Evolutionary conservation across 2,329 filamentous ascomycete species (phyloP), one percentile per base, ranked within the genome.

Genomic region (Ascochyta rabiei): DNA sequence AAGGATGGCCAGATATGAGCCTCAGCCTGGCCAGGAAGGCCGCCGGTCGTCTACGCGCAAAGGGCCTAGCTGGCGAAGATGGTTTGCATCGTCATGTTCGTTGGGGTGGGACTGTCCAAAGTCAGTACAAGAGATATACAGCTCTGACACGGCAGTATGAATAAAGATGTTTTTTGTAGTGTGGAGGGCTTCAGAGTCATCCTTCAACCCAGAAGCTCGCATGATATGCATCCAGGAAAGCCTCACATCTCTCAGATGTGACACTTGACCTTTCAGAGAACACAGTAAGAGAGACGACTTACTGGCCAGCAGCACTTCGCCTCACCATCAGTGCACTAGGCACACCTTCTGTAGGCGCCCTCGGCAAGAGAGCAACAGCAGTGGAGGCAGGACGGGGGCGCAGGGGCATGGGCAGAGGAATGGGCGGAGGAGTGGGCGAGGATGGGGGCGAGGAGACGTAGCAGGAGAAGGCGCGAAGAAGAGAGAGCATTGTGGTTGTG

Each of bases 301-400:
- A 44, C 48, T 44, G 48, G 40, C 24, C 26, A 19, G 33, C 19
- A 26, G 23, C 18, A 19, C 40, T 39, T 33, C 48, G 48, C 18
- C 48, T 44, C 31, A 50, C 24, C 4, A 50, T 23, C 4, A 50
- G 48, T 26, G 33, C 47, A 13, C 39, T 38, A n/a, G 47, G 38
- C 46, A 35, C 33, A 18, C 33, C 23, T 33, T 33, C 21, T 7
- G 23, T 35, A n/a, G 19, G 43, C 33, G 43, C 21, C n/a, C 21
- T 33, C 16, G 43, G 43, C n/a, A 46, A 16, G 21, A 46, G 43
- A 12, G 43, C 24, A 16, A 38, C 26, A 10, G 34, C 23, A 12
- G 23, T 16, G 15, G 23, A 21, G 15, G 21, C 33, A 12, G 39
- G 31, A 34, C 31, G 31, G 6, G 15, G 31, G 15, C n/a, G 15